Evolutionary conservation across 495 filamentous ascomycete genomes (phyloP).

Genomic region (Talaromyces borbonicus): DNA sequence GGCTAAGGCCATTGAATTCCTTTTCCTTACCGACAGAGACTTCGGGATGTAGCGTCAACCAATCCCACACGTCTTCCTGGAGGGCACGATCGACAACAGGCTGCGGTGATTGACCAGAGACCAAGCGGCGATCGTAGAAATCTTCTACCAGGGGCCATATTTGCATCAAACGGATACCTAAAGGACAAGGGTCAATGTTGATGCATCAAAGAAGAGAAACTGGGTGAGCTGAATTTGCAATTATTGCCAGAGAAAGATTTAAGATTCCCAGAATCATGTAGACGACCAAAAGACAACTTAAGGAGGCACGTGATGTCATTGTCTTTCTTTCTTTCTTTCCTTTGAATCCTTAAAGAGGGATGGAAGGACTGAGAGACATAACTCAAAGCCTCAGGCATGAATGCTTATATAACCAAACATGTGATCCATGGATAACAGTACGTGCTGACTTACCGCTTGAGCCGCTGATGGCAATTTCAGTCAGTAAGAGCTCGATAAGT

Average conservation of each 20-base stretch:
- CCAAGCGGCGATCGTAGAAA: slow-evolving; percentile 27
- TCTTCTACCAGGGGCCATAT: slow-evolving; percentile 27
- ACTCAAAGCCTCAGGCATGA: not conserved
- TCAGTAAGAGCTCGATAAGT: slow-evolving; percentile 59
- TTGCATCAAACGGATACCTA: slow-evolving; percentile 33
- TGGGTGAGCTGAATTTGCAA: not conserved
- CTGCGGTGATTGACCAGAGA: no score
- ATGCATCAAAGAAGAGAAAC: not conserved
- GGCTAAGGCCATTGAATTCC: slow-evolving; percentile 32
- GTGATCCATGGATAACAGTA: no score
- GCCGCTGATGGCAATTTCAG: slow-evolving; percentile 61
- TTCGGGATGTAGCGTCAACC: slow-evolving; percentile 44
- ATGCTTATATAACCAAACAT: no score
- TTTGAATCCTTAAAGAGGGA: slow-evolving; percentile 3
- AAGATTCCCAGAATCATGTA: not conserved
- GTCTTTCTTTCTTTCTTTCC: no score
- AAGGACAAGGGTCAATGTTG: no score
- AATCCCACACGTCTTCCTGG: slow-evolving; percentile 46
- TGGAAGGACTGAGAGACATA: slow-evolving; percentile 9
- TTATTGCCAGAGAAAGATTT: not conserved
- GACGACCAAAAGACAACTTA: not conserved
- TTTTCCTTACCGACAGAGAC: slow-evolving; percentile 35
- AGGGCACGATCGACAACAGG: slow-evolving; percentile 41
- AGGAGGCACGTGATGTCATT: slow-evolving; percentile 2
- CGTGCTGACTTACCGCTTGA: slow-evolving; percentile 65